phyloP scores from a whole-genome alignment of 768 basidiomycete species.

The Leccinum pellstonianum region DNA sequence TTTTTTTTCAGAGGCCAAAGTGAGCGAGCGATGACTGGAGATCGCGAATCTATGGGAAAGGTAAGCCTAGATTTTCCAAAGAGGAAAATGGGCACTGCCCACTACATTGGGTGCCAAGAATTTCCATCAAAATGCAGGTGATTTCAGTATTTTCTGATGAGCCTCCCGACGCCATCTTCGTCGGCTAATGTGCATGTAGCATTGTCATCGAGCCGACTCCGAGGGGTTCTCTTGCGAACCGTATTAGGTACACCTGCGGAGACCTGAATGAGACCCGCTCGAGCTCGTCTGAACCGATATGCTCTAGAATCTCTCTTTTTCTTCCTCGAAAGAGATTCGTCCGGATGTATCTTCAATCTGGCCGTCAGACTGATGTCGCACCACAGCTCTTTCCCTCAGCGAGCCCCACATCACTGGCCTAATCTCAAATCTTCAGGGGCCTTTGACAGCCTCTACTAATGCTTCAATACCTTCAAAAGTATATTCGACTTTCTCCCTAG shows the following conservation, averaged over 20 bases:
- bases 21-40: background rate
- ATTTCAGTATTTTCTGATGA: background rate
- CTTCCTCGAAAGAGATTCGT: background rate
- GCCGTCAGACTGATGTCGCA: background rate
- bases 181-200: too few relatives aligned
- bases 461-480: background rate
- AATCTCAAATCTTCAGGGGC: background rate
- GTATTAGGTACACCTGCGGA: background rate
- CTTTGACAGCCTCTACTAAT: background rate
- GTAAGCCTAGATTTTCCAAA: background rate
- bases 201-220: background rate
- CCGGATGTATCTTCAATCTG: background rate
- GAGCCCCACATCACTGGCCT: background rate
- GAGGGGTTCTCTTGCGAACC: background rate
- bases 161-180: background rate
- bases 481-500: background rate
- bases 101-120: background rate
- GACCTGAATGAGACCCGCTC: background rate
- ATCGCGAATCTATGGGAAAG: background rate
- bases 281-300: background rate
- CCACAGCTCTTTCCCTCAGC: background rate
- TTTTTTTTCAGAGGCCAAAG: background rate
- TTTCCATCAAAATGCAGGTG: background rate
- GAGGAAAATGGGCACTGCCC: background rate
- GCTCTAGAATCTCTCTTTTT: background rate